Evolutionary conservation across 1,139 yeast species (phyloP).

Genomic region (Ogataea hybrid): DNA sequence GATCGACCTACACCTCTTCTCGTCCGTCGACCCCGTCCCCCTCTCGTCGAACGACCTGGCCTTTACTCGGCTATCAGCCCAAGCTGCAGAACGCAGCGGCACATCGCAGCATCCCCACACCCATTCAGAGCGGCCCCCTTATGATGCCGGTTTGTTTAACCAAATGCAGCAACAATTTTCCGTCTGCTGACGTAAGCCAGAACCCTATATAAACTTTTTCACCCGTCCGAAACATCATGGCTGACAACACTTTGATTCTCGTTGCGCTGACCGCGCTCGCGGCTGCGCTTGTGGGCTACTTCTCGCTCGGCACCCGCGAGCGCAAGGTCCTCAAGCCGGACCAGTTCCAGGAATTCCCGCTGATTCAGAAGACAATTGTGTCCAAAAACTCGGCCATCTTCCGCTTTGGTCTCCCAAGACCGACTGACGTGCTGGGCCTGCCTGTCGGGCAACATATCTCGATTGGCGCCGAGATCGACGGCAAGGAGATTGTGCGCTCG

Average conservation of each 20-base stretch:
- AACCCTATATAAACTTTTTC: not conserved
- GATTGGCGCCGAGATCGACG: no score
- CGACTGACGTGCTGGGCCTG: conserved; percentile 75
- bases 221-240: not conserved
- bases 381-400: conserved; percentile 84
- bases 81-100: no score
- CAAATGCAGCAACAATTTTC: conserved; percentile 2
- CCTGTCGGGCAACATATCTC: conserved; percentile 96
- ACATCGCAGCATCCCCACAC: no score
- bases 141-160: no score
- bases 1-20: no score
- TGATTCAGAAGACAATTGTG: conserved; percentile 73
- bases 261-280: conserved; percentile 33
- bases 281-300: conserved; percentile 43
- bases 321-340: conserved; percentile 61
- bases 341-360: conserved; percentile 76
- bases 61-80: no score
- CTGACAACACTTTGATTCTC: conserved; percentile 12
- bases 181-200: conserved; percentile 1
- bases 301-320: conserved; percentile 40
- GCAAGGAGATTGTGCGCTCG: no score
- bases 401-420: conserved; percentile 79
- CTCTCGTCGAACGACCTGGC: no score
- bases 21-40: no score
- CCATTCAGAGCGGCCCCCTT: no score